phyloP scores from a whole-genome alignment of 2,329 filamentous ascomycete species.

The Ophiocordyceps australis region DNA sequence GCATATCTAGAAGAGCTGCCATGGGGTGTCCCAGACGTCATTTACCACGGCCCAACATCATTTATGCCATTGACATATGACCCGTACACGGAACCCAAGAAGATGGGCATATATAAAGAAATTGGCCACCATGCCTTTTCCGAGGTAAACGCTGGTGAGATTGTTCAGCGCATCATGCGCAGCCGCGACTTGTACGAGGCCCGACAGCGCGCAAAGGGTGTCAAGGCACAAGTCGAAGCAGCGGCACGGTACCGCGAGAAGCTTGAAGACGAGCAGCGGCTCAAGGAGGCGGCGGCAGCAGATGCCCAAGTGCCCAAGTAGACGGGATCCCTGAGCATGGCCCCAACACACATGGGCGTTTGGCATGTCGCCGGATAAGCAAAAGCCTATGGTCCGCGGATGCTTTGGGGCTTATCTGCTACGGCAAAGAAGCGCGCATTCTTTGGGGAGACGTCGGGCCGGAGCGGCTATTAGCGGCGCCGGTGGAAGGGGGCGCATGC shows the following conservation, averaged over 20 bases:
- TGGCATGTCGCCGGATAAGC: no score
- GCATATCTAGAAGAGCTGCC: slow-evolving; percentile 61
- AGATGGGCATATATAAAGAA: slow-evolving; percentile 69
- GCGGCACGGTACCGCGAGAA: slow-evolving; percentile 42
- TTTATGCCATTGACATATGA: slow-evolving; percentile 73
- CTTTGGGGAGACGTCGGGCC: no score
- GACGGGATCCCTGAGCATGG: no score
- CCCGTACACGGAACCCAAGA: slow-evolving; percentile 64
- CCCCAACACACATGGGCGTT: no score
- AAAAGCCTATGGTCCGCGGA: no score
- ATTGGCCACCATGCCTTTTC: slow-evolving; percentile 63
- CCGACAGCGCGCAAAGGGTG: slow-evolving; percentile 73
- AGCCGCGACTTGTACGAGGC: slow-evolving; percentile 81
- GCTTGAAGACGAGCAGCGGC: slow-evolving; percentile 38
- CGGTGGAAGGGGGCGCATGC: no score
- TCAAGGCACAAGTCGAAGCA: slow-evolving; percentile 65
- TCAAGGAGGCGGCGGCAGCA: slow-evolving; percentile 21
- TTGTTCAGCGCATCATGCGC: slow-evolving; percentile 78
- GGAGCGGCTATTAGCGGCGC: no score
- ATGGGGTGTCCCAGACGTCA: slow-evolving; percentile 53
- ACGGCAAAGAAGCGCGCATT: no score
- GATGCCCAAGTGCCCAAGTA: not conserved
- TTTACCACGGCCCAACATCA: slow-evolving; percentile 92
- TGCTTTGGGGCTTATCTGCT: no score
- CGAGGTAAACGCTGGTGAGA: slow-evolving; percentile 80